Base-by-base conservation (phyloP, 441 rosid genomes). In the Corymbia citriodora region DNA sequence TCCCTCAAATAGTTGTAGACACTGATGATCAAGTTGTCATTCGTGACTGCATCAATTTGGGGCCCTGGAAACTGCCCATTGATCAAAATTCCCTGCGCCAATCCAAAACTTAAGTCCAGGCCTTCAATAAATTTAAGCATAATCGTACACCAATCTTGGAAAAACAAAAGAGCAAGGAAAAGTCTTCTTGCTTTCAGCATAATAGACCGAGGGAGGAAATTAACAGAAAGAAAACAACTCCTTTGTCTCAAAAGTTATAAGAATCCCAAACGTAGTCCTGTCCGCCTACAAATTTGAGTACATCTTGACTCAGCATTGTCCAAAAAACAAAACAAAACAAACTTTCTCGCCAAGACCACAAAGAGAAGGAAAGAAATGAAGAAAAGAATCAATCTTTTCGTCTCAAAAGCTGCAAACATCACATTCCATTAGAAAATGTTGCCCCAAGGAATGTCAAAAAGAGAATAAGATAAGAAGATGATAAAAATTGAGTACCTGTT, bases 61-160 rank as follows among this genome's bases (percentile, higher is more conserved):
- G 97, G 97, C 90, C 97, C 96, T 23, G 96, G 97, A 90, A 96
- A 95, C 91, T 93, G 96, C 89, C 96, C 96, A 89, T 96, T 95
- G 53, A 95, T 96, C 93, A 96, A 90, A 92, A 96, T 96, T 54
- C 96, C 97, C 96, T 95, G 97, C 93, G 90, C 90, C 90, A 92
- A 87, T 88, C 88, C n/a, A 90, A 89, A 87, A 88, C 55, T 91
- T n/a, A 6, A 81, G 53, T 27, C 53, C 87, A 54, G 14, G 70
- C 40, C 49, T 55, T 5, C 36, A 55, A 53, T 48, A 79, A 74
- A 74, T 40, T 12, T 45, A 74, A 74, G 52, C n/a, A 74, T 40
- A 0, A 74, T 40, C 31, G 79, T 31, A 17, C 17, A 31, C 23
- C 79, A 31, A 31, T 31, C 45, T 68, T 68, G 79, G 79, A 16